phyloP scores from a whole-genome alignment of 306 rosid genomes.

The Acacia confusa region DNA sequence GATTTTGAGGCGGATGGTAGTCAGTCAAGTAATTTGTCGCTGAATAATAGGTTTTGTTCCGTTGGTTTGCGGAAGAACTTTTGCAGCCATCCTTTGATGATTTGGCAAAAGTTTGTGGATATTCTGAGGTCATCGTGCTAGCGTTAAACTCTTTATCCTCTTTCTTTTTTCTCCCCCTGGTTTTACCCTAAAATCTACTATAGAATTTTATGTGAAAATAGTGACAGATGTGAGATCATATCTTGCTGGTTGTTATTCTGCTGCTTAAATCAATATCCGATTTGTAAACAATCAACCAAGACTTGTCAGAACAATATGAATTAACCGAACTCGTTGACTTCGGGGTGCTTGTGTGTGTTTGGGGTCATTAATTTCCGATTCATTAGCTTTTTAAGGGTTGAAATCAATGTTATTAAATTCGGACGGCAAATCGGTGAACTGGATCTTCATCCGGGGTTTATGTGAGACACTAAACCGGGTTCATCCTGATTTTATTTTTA shows the following conservation, averaged over 20 bases:
- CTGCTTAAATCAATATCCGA: slow-evolving; percentile 13
- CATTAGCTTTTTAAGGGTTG: neutral
- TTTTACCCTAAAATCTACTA: neutral
- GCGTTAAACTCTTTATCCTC: neutral
- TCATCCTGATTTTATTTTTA: too few relatives aligned
- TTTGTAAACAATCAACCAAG: neutral
- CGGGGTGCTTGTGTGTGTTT: neutral
- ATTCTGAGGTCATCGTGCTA: slow-evolving; percentile 24
- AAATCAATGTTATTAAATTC: too few relatives aligned
- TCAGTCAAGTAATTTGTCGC: slow-evolving; percentile 23
- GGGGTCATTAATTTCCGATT: neutral
- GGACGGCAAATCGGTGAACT: too few relatives aligned
- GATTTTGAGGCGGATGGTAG: slow-evolving; percentile 60
- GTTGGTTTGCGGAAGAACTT: slow-evolving; percentile 36
- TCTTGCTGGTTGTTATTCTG: slow-evolving; percentile 7
- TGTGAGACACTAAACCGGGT: too few relatives aligned
- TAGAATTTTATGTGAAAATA: slow-evolving; percentile 16
- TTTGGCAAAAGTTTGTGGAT: slow-evolving; percentile 16
- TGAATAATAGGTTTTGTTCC: slow-evolving; percentile 26
- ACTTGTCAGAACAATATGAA: neutral
- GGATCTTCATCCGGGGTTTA: too few relatives aligned
- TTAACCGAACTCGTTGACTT: neutral
- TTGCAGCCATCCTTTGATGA: slow-evolving; percentile 27
- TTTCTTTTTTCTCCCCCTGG: neutral
- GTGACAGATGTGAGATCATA: neutral